Evolutionary conservation across 805 yeast species (phyloP).

Genomic region (Ogataea saltuana): DNA sequence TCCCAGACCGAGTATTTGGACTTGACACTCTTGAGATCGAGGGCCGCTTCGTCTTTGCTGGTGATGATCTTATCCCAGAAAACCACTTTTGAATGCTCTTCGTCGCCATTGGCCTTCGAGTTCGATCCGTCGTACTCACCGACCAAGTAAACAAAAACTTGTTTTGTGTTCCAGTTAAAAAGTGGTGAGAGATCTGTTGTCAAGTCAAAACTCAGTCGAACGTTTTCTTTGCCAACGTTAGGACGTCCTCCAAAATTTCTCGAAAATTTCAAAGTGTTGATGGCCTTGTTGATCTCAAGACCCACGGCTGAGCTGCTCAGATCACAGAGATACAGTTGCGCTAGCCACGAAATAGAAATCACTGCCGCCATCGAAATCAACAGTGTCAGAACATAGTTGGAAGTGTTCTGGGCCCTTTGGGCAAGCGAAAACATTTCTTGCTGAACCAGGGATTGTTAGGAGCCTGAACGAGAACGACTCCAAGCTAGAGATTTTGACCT

Average conservation of each 20-base stretch:
- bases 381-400: conserved; percentile 56
- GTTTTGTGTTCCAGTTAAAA: conserved; percentile 97
- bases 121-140: conserved; percentile 68
- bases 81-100: conserved; percentile 54
- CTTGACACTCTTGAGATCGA: conserved; percentile 52
- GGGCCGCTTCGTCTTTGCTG: conserved; percentile 54
- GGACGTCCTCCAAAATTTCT: conserved; percentile 56
- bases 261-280: conserved; percentile 25
- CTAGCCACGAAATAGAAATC: conserved; percentile 48
- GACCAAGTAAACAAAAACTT: conserved; percentile 86
- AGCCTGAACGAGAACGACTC: too few relatives aligned
- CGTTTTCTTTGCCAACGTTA: conserved; percentile 74
- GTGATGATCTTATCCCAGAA: conserved; percentile 89
- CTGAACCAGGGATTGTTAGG: neutral
- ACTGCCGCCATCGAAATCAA: conserved; percentile 47
- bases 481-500: too few relatives aligned
- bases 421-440: conserved; percentile 21
- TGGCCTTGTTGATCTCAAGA: conserved; percentile 24
- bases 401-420: conserved; percentile 44
- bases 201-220: conserved; percentile 69
- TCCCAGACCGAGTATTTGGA: conserved; percentile 91
- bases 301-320: conserved; percentile 43
- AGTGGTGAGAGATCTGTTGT: conserved; percentile 72
- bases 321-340: conserved; percentile 47
- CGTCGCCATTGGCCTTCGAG: conserved; percentile 33